These are phyloP conservation scores for Boletus coccyginus DNA, from an alignment of 768 basidiomycete species.

Conservation along the genomic window DNA sequence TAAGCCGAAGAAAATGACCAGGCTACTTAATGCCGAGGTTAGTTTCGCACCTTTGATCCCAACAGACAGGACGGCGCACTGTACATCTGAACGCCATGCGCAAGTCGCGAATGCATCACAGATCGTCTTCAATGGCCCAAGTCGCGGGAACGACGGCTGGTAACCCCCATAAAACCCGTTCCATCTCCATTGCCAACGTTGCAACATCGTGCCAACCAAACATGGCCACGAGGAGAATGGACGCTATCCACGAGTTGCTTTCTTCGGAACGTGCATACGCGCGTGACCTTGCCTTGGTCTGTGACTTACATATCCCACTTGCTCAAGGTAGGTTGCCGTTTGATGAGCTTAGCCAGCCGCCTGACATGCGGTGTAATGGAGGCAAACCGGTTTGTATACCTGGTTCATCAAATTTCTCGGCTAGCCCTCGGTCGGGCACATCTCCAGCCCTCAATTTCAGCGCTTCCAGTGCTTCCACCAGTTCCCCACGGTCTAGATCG, in stretches of 20 bases:
- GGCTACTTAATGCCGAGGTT: too few relatives aligned
- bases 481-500: conserved; percentile 32
- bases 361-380: conserved; percentile 9
- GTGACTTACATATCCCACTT: conserved; percentile 71
- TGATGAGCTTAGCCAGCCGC: background rate
- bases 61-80: too few relatives aligned
- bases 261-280: conserved; percentile 75
- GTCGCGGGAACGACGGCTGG: too few relatives aligned
- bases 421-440: too few relatives aligned
- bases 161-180: background rate
- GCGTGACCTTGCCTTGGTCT: conserved; percentile 66
- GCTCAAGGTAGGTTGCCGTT: conserved; percentile 54
- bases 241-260: conserved; percentile 68
- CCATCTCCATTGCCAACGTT: background rate
- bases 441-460: conserved; percentile 31
- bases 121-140: background rate
- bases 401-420: background rate
- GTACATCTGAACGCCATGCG: too few relatives aligned
- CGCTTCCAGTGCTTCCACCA: conserved; percentile 41
- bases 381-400: conserved; percentile 30
- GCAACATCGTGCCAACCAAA: conserved; percentile 20
- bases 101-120: background rate
- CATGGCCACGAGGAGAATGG: conserved; percentile 41
- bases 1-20: too few relatives aligned
- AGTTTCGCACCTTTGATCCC: too few relatives aligned